Conservation (phyloP, 805 yeast species). For the Teunomyces cretensis region DNA sequence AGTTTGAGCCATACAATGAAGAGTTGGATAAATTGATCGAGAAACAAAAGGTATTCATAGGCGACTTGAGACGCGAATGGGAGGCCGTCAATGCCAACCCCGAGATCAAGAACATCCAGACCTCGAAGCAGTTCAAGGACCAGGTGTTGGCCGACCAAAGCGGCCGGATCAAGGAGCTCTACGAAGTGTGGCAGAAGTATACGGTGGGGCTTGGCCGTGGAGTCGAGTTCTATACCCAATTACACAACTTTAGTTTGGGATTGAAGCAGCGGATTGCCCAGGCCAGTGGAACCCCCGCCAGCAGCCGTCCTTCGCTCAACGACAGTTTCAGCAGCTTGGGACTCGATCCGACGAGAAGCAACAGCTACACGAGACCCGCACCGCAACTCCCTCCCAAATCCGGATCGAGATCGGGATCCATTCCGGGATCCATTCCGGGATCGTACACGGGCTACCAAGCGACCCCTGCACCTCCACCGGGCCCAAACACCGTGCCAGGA, state of each 20-base stretch:
- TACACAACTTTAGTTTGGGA: constrained; percentile 28
- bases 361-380: constrained; percentile 1
- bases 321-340: background rate
- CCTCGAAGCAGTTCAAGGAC: constrained; percentile 39
- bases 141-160: constrained; percentile 31
- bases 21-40: constrained; percentile 68
- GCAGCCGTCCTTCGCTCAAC: background rate
- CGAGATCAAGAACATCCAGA: constrained; percentile 41
- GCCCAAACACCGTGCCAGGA: background rate
- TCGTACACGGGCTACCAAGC: background rate
- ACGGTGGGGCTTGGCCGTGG: constrained; percentile 63
- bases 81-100: constrained; percentile 22
- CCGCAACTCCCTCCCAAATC: constrained; percentile 4
- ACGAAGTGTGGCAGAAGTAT: constrained; percentile 55
- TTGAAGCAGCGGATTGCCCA: background rate
- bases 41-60: constrained; percentile 56
- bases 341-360: background rate
- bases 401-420: background rate
- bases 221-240: constrained; percentile 56
- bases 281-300: background rate
- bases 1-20: constrained; percentile 67
- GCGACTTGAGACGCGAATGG: constrained; percentile 31
- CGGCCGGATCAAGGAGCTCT: constrained; percentile 46
- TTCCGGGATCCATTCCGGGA: background rate
- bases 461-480: background rate